These are phyloP conservation scores for Pyrenophora teres DNA, from an alignment of 2,329 filamentous ascomycete genomes.

Conservation along the genomic window DNA sequence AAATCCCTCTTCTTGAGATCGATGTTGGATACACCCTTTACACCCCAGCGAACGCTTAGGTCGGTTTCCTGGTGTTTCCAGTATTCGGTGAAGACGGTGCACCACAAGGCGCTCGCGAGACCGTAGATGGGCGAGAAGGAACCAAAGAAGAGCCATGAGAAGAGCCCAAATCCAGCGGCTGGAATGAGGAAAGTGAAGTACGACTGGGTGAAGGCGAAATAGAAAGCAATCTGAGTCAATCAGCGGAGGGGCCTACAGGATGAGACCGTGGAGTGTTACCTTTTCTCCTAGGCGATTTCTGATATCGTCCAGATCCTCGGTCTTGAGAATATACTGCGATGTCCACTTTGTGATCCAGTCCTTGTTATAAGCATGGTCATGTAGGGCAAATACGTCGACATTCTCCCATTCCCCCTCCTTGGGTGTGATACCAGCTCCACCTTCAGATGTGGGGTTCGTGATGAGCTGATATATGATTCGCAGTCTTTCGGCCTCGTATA, in stretches of 20 bases:
- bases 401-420: slow-evolving; percentile 57
- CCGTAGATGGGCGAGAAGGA: slow-evolving; percentile 84
- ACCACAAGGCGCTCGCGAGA: slow-evolving; percentile 78
- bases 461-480: slow-evolving; percentile 83
- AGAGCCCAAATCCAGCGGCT: slow-evolving; percentile 76
- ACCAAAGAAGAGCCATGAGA: slow-evolving; percentile 80
- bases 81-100: slow-evolving; percentile 87
- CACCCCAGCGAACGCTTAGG: slow-evolving; percentile 84
- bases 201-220: slow-evolving; percentile 90
- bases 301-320: slow-evolving; percentile 57
- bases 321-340: slow-evolving; percentile 52
- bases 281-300: slow-evolving; percentile 57
- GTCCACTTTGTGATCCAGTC: slow-evolving; percentile 60
- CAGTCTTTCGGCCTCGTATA: slow-evolving; percentile 86
- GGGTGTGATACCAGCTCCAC: slow-evolving; percentile 57
- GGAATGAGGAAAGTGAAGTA: slow-evolving; percentile 88
- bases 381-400: slow-evolving; percentile 56
- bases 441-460: slow-evolving; percentile 53
- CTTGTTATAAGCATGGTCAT: slow-evolving; percentile 58
- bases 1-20: slow-evolving; percentile 80
- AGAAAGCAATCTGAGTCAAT: slow-evolving; percentile 73
- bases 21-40: slow-evolving; percentile 80
- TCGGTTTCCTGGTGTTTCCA: slow-evolving; percentile 95
- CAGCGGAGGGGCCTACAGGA: slow-evolving; percentile 10
- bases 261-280: slow-evolving; percentile 19